These are phyloP conservation scores for Populus ilicifolia DNA, from an alignment of 345 rosid species.

Conservation along the genomic window DNA sequence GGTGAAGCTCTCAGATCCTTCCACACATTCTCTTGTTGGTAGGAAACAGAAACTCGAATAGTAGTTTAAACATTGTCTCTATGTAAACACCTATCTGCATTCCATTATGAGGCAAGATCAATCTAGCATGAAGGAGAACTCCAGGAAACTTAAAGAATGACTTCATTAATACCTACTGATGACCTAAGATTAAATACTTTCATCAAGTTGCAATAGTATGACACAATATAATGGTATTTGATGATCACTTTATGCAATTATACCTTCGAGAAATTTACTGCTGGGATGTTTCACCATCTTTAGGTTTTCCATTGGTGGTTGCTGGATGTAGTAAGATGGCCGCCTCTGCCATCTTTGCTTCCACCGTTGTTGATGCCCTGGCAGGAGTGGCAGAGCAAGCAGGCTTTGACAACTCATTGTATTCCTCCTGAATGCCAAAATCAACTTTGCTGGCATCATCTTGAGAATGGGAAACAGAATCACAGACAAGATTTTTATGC, in stretches of 20 bases:
- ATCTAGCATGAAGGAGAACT: not conserved
- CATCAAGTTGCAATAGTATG: not conserved
- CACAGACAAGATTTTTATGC: slow-evolving; percentile 1
- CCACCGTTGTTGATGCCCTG: not conserved
- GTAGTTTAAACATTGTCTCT: not conserved
- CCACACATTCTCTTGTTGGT: not conserved
- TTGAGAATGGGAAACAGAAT: not conserved
- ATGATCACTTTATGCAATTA: not conserved
- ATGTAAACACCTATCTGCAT: not conserved
- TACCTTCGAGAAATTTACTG: slow-evolving; percentile 9
- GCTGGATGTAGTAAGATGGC: not conserved
- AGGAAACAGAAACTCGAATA: not conserved
- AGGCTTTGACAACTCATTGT: slow-evolving; percentile 6
- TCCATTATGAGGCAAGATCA: not conserved
- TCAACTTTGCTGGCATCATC: not conserved
- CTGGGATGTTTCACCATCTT: not conserved
- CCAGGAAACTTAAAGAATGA: not conserved
- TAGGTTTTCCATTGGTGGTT: not conserved
- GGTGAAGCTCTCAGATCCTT: not conserved
- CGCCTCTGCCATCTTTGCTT: not conserved
- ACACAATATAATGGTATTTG: not conserved
- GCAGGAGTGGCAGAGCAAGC: not conserved
- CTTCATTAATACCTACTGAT: not conserved
- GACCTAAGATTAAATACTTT: not conserved
- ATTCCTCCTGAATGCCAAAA: slow-evolving; percentile 2